Base-by-base conservation (phyloP, 768 basidiomycete genomes). In the Lactarius sp. region DNA sequence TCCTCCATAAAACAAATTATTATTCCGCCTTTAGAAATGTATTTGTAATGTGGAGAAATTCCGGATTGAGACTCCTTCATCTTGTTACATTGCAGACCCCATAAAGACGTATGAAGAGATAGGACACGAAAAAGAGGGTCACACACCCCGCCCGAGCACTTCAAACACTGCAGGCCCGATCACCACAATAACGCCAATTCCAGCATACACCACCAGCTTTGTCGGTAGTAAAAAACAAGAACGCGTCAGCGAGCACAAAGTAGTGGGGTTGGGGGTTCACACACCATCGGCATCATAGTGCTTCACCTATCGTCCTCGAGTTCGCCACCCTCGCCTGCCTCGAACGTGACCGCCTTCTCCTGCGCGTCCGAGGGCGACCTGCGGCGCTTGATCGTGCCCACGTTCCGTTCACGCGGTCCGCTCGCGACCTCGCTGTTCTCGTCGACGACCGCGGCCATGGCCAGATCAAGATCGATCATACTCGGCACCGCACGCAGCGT, bases 281-380 rank as follows among this genome's bases (percentile, higher is more conserved):
- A 66, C 60, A 91, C 92, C 92, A 74, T 91, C 90, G 14, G 88
- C 91, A 75, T 93, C 92, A 69, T 92, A 92, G 75, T 90, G 90
- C 61, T 85, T 89, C 49, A 85, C 78, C 54, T 76, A 50, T 76
- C 79, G 44, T 66, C 67, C 18, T 73, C 52, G 2, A 16, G 71
- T 37, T 36, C 54, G 27, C 71, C 64, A 1, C 70, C 67, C 22
- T 71, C 70, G 46, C 34, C 18, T 61, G 54, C 60, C 37, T 67
- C 61, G 13, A 60, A 60, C n/a, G 18, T 10, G 16, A 63, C 66
- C 31, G 56, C 46, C 61, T 68, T 64, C 60, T 66, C 68, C 41
- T 37, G 56, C n/a, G 16, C 22, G 12, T 31, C 61, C 1, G 54
- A 16, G 37, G 52, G 34, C 14, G 42, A 42, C 37, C 66, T 65